phyloP scores from a whole-genome alignment of 2,329 filamentous ascomycete species.

The Fusarium nematophilum region DNA sequence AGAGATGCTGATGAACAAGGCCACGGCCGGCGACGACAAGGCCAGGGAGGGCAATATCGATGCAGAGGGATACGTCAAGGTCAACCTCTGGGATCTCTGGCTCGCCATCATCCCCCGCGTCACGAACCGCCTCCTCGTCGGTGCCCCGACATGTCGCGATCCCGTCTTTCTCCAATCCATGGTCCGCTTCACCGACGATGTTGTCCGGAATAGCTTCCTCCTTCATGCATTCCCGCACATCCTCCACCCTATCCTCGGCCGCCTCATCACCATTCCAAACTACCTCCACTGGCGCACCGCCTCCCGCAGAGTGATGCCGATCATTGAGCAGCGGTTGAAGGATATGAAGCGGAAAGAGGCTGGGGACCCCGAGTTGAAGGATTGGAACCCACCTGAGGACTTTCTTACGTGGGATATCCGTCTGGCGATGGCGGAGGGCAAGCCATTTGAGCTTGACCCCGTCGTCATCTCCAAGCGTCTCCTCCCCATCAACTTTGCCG shows the following conservation, averaged over 20 bases:
- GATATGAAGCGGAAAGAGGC: slow-evolving; percentile 56
- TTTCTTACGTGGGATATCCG: slow-evolving; percentile 69
- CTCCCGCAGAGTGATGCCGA: slow-evolving; percentile 55
- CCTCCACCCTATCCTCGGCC: slow-evolving; percentile 62
- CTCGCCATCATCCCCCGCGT: slow-evolving; percentile 55
- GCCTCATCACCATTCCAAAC: slow-evolving; percentile 57
- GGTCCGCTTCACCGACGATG: slow-evolving; percentile 61
- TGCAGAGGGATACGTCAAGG: slow-evolving; percentile 49
- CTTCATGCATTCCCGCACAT: slow-evolving; percentile 59
- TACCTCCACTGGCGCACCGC: slow-evolving; percentile 59
- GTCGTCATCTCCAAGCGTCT: slow-evolving; percentile 62
- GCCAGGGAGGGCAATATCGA: slow-evolving; percentile 35
- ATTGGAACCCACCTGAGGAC: slow-evolving; percentile 62
- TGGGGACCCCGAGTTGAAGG: slow-evolving; percentile 53
- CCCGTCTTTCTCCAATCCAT: slow-evolving; percentile 59
- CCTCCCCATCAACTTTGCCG: slow-evolving; percentile 67
- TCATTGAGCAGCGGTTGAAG: slow-evolving; percentile 61
- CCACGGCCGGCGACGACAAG: not conserved
- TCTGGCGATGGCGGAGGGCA: slow-evolving; percentile 59
- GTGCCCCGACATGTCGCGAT: slow-evolving; percentile 54
- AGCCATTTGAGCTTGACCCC: slow-evolving; percentile 57
- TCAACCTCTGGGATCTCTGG: slow-evolving; percentile 60
- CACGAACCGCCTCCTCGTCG: slow-evolving; percentile 58
- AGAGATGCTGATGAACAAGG: slow-evolving; percentile 30
- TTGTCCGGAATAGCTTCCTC: slow-evolving; percentile 58